Evolutionary conservation across 2,329 filamentous ascomycete genomes (phyloP), one percentile per base, ranked within the genome.

Genomic region (Aspergillus fructus): DNA sequence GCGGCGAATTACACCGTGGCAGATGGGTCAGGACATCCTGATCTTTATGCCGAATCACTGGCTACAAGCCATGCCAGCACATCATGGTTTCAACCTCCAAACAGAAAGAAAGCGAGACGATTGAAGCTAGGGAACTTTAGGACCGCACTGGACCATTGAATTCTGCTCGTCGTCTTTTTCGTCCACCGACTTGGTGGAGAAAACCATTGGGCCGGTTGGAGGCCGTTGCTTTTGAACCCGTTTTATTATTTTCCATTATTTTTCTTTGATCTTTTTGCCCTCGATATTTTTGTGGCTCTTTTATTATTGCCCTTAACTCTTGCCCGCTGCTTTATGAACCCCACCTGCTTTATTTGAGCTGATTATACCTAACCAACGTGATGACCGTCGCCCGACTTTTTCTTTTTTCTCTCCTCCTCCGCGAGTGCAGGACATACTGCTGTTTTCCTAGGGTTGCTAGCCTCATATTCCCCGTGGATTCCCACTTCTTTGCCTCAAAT

Each of bases 1-100:
- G 64, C 70, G 67, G 66, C 72, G 64, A 70, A 70, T 74, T 70
- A 68, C 65, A 68, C 63, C 64, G 63, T 70, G 66, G 70, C 70
- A 76, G 72, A 78, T 72, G 74, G 74, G 75, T 77, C 74, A 76
- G 73, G 75, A 80, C 80, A 78, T 59, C 53, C 78, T 78, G 76
- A 72, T 81, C 79, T 80, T 78, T 54, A 78, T 55, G 83, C 81
- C 81, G 80, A 85, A 87, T 83, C 86, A 93, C 88, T 93, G 90
- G 90, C 84, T 84, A 86, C 82, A 83, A 88, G 82, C 82, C 81
- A 87, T 88, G 91, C 91, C 91, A 96, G 83, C 91, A 89, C 91
- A 96, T 92, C 90, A 75, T 64, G 58, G 62, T 66, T 64, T 62
- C 56, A 66, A 66, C 65, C 30, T 57, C 60, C 59, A 56, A 59